Base-by-base conservation (phyloP, 1,284 basidiomycete species). In the Heterobasidion annosum region DNA sequence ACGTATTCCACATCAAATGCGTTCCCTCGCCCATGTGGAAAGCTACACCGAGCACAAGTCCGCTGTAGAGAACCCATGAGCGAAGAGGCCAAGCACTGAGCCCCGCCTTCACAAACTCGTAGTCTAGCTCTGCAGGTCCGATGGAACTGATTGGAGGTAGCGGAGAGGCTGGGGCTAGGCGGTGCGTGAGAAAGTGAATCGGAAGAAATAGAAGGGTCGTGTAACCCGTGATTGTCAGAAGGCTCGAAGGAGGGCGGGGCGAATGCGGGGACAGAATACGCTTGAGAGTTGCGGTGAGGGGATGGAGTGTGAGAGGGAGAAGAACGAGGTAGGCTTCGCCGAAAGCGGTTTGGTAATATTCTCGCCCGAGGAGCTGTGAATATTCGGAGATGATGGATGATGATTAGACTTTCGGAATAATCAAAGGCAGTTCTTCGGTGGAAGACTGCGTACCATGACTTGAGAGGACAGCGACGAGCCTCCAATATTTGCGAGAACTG, bases 321-420 rank as follows among this genome's bases (percentile, higher is more conserved):
- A 85, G 66, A 8, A 90, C 69, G 6, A 90, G 77, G 54, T 79
- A 79, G 47, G 71, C 76, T 65, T 91, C 86, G 46, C 77, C 79
- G 52, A 83, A 75, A 0, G 69, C 48, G 0, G 82, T 85, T 65
- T 90, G 86, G 64, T 91, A 90, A 68, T 88, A 89, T 67, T 90
- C 88, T 49, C 88, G 72, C 10, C 87, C 86, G 8, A 90, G 68
- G 25, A 90, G 70, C 87, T 89, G 57, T n/a, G 16, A 13, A 37
- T 32, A 13, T 33, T 33, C 40, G 45, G 52, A 47, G 2, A 45
- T 10, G 18, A 18, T 6, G 19, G 34, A 35, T 3, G 43, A 25
- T 10, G 32, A 8, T 53, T 34, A 54, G 18, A 35, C 47, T 37
- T 19, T 44, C 46, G 48, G 35, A 43, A 34, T 3, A 25, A 25